These are phyloP conservation scores for Acacia concinna DNA, from an alignment of 331 rosid genomes.

Conservation along the genomic window DNA sequence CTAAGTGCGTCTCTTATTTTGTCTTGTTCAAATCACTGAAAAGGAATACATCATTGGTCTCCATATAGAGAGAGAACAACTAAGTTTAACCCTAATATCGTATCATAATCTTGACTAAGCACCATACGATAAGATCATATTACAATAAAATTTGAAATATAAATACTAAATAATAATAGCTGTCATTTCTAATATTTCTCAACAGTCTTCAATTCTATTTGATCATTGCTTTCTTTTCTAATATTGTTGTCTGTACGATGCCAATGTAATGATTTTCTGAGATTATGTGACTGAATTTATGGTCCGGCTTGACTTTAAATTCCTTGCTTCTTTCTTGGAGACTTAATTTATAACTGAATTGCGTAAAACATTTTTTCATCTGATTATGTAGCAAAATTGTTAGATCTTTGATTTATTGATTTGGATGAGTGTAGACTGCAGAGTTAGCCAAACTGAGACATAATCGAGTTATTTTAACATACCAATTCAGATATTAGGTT, in stretches of 20 bases:
- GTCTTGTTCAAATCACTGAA: no score
- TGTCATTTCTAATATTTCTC: no score
- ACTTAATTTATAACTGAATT: background rate
- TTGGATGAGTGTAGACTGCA: background rate
- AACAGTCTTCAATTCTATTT: background rate
- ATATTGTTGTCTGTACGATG: background rate
- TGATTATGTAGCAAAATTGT: background rate
- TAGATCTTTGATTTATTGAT: background rate
- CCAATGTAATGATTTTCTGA: background rate
- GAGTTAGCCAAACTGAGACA: slow-evolving; percentile 18
- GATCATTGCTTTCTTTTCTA: background rate
- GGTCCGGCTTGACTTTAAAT: background rate
- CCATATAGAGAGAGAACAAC: no score
- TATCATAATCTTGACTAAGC: no score
- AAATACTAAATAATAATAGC: no score
- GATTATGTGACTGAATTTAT: background rate
- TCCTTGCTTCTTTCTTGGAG: background rate
- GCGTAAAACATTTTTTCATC: background rate
- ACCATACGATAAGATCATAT: no score
- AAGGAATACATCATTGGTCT: no score
- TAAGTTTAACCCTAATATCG: no score
- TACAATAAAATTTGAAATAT: no score
- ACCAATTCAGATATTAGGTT: background rate
- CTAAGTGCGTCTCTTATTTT: no score
- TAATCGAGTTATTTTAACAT: slow-evolving; percentile 4